phyloP scores from a whole-genome alignment of 805 yeast genomes.

The Ogataea salicorniae region DNA sequence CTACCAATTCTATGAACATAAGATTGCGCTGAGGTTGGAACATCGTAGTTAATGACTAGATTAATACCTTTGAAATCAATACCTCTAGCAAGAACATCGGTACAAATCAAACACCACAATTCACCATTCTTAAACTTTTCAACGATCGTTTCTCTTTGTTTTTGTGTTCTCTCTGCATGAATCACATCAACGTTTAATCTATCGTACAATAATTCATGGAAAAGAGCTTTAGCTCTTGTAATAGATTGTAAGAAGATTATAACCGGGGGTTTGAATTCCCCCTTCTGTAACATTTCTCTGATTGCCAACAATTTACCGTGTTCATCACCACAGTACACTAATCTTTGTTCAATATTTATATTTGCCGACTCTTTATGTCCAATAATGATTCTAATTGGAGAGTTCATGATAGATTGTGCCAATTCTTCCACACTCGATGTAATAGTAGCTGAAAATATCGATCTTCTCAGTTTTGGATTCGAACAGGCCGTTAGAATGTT shows the following conservation, averaged over 20 bases:
- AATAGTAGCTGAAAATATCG: slow-evolving; percentile 92
- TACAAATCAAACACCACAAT: slow-evolving; percentile 92
- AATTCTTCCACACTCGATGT: slow-evolving; percentile 90
- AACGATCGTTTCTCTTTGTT: slow-evolving; percentile 80
- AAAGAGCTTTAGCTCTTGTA: slow-evolving; percentile 89
- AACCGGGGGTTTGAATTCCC: slow-evolving; percentile 89
- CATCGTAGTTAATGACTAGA: slow-evolving; percentile 91
- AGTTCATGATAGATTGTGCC: slow-evolving; percentile 78
- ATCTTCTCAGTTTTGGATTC: slow-evolving; percentile 50
- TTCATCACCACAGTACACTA: slow-evolving; percentile 87
- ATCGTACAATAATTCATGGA: slow-evolving; percentile 89
- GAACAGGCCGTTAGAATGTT: slow-evolving; percentile 62
- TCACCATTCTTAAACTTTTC: slow-evolving; percentile 85
- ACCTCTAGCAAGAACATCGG: slow-evolving; percentile 95
- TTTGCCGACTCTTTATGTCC: slow-evolving; percentile 96
- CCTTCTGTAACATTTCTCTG: slow-evolving; percentile 77
- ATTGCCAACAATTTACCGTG: slow-evolving; percentile 92
- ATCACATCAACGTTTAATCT: slow-evolving; percentile 90
- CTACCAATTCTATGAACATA: slow-evolving; percentile 98
- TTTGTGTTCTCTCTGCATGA: slow-evolving; percentile 88
- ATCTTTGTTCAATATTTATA: slow-evolving; percentile 70
- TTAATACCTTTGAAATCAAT: slow-evolving; percentile 95
- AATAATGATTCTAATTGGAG: slow-evolving; percentile 80
- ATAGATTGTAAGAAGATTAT: slow-evolving; percentile 89
- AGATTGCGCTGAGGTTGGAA: slow-evolving; percentile 88